phyloP scores from a whole-genome alignment of 345 rosid genomes.

The Capsella bursapastoris region DNA sequence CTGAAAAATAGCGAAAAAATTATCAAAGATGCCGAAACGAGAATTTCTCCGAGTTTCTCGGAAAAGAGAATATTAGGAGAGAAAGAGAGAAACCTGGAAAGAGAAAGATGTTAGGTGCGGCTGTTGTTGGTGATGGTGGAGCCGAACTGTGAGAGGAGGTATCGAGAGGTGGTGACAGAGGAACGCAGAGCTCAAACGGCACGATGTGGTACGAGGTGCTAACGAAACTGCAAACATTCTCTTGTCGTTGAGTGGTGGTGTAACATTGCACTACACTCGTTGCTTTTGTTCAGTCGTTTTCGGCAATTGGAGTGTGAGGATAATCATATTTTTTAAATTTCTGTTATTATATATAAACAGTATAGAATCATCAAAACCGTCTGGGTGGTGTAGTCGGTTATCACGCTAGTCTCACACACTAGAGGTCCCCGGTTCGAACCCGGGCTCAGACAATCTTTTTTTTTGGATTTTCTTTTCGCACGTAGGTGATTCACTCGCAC shows the following conservation, averaged over 20 bases:
- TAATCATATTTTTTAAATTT: background rate
- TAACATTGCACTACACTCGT: background rate
- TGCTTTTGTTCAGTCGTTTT: slow-evolving; percentile 26
- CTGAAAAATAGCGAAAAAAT: slow-evolving; percentile 16
- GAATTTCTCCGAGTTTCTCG: slow-evolving; percentile 24
- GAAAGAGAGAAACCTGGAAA: slow-evolving; percentile 34
- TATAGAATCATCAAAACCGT: background rate
- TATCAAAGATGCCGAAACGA: slow-evolving; percentile 1
- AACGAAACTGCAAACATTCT: slow-evolving; percentile 40
- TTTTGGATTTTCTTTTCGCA: background rate
- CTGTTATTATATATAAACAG: background rate
- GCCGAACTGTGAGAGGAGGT: slow-evolving; percentile 27
- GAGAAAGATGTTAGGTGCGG: slow-evolving; percentile 34
- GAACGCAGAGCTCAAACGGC: slow-evolving; percentile 41
- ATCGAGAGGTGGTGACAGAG: slow-evolving; percentile 36
- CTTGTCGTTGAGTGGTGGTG: background rate
- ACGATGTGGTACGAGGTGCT: slow-evolving; percentile 37
- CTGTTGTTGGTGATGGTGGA: slow-evolving; percentile 42
- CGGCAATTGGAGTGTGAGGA: background rate
- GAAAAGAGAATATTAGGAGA: background rate
- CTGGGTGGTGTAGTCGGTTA: slow-evolving; percentile 83
- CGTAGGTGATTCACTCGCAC: background rate
- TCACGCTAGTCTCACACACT: slow-evolving; percentile 87
- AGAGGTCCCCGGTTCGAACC: slow-evolving; percentile 78
- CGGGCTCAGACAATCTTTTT: slow-evolving; percentile 56